phyloP scores from a whole-genome alignment of 2,329 filamentous ascomycete species.

The Fusarium phyllophilum region DNA sequence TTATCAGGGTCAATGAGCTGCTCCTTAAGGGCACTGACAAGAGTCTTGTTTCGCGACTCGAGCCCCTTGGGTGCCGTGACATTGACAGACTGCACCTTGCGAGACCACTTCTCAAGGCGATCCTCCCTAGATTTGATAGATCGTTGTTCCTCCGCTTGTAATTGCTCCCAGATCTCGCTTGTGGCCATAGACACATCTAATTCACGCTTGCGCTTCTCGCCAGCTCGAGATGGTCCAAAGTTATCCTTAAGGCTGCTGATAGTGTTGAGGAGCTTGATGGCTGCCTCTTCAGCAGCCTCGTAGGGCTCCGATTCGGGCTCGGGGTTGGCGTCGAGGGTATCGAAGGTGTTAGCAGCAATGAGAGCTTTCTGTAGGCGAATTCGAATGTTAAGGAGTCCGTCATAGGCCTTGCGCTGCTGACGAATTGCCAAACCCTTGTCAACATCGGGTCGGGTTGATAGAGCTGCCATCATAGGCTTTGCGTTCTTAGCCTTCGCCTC shows the following conservation, averaged over 20 bases:
- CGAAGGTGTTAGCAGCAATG: conserved; percentile 80
- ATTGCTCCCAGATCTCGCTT: conserved; percentile 76
- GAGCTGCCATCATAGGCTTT: conserved; percentile 48
- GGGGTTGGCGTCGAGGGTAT: conserved; percentile 54
- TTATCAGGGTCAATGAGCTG: conserved; percentile 72
- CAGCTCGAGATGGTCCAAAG: conserved; percentile 62
- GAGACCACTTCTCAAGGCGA: conserved; percentile 89
- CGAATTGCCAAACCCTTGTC: conserved; percentile 89
- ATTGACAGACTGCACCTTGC: conserved; percentile 68
- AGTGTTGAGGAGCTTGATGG: conserved; percentile 84
- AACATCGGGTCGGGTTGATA: conserved; percentile 65
- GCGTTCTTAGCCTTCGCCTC: conserved; percentile 43
- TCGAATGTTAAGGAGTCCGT: conserved; percentile 86
- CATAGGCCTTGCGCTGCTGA: conserved; percentile 85
- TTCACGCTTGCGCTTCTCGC: conserved; percentile 70
- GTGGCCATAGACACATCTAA: conserved; percentile 67
- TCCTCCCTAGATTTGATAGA: conserved; percentile 71
- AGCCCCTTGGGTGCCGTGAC: conserved; percentile 42
- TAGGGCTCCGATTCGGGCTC: conserved; percentile 63
- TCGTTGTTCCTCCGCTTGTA: conserved; percentile 72
- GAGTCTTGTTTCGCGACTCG: conserved; percentile 50
- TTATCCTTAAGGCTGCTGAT: conserved; percentile 75
- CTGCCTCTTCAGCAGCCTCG: conserved; percentile 84
- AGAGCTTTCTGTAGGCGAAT: conserved; percentile 95
- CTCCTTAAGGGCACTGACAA: conserved; percentile 74